These are phyloP conservation scores for Suillus paluster DNA, from an alignment of 768 basidiomycete genomes.

Conservation along the genomic window DNA sequence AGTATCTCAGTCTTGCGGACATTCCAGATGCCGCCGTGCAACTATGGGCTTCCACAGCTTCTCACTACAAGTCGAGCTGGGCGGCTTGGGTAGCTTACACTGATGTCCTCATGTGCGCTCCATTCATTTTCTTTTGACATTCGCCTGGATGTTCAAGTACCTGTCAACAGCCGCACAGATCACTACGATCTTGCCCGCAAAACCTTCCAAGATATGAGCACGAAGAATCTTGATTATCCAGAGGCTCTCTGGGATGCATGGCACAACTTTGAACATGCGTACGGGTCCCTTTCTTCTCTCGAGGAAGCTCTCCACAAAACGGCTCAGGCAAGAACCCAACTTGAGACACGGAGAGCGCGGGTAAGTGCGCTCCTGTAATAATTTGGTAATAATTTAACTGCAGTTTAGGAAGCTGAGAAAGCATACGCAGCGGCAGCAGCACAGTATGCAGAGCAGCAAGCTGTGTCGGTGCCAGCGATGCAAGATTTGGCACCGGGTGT, in stretches of 20 bases:
- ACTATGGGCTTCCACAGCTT: constrained; percentile 69
- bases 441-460: constrained; percentile 50
- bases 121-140: constrained; percentile 3
- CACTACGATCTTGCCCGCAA: constrained; percentile 64
- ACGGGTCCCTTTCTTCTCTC: constrained; percentile 73
- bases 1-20: constrained; percentile 53
- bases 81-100: constrained; percentile 77
- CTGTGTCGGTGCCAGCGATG: constrained; percentile 35
- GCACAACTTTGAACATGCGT: constrained; percentile 83
- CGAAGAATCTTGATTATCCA: constrained; percentile 89
- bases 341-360: constrained; percentile 66
- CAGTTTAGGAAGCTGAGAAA: constrained; percentile 62
- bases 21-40: constrained; percentile 58
- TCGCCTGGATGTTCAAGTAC: constrained; percentile 8
- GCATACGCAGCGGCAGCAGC: constrained; percentile 54
- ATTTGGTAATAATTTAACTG: background rate
- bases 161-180: constrained; percentile 49
- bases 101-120: constrained; percentile 70
- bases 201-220: constrained; percentile 66
- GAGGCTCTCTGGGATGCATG: constrained; percentile 94
- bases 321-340: constrained; percentile 64
- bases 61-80: constrained; percentile 73
- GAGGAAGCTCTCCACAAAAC: constrained; percentile 66
- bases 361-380: constrained; percentile 40
- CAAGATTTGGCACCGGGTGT: constrained; percentile 13